Base-by-base conservation (phyloP, 768 basidiomycete genomes). In the Calocybe cyanea region DNA sequence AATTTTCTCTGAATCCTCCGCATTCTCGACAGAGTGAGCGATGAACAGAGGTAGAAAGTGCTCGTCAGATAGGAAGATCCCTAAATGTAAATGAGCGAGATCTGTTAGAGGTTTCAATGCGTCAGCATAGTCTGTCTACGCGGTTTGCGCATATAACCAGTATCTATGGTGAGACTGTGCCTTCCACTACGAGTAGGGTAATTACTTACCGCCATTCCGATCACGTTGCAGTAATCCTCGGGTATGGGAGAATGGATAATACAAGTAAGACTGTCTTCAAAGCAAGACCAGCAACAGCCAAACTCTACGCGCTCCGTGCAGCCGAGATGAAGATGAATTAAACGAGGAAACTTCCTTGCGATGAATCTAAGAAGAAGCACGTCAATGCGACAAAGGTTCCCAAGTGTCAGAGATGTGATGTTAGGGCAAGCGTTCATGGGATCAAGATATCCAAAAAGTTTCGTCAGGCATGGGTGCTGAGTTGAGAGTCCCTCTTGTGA, bases 241-340 rank as follows among this genome's bases (percentile, higher is more conserved):
- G 78, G 78, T 45, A 87, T 68, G 0, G 85, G 84, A 6, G 84
- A 87, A 60, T 87, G 83, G 2, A 72, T 48, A 19, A 72, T 70
- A 40, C 71, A 68, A 7, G 64, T 70, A 19, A 78, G 64, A 38
- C 76, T 80, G 34, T 84, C 83, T 62, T 81, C 80, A 48, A 79
- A 79, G 58, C 85, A 87, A 36, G 57, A 54, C 72, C 78, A 79
- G 58, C 85, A 87, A 57, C 81, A 84, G 41, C 63, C 66, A 21
- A 70, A 56, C 45, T 79, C 74, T 36, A 86, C 65, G 31, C 80
- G 71, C 50, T 83, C 81, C 4, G 77, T 74, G 48, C 77, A 79
- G 54, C 77, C 80, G 38, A 87, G 65, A 49, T 77, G 68, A 10
- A 87, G 72, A 40, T 68, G 62, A 2, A 49, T 45, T 35, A 87